These are phyloP conservation scores for Pezizomycotina sp. DNA, from an alignment of 2,329 filamentous ascomycete species.

Conservation along the genomic window DNA sequence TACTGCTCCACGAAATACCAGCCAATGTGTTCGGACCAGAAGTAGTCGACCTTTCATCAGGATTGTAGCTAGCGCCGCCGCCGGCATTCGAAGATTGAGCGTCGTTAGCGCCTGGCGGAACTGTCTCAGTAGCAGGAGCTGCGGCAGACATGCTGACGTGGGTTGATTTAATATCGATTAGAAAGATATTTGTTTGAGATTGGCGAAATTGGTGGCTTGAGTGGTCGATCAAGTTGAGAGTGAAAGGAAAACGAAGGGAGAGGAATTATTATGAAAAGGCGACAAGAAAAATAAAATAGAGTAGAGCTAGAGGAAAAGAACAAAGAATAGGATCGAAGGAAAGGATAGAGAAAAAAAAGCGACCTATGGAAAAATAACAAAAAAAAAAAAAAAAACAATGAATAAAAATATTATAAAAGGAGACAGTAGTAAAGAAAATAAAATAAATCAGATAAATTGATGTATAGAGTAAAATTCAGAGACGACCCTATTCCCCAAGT, in stretches of 20 bases:
- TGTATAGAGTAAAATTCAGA: too few relatives aligned
- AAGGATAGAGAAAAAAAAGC: constrained; percentile 14
- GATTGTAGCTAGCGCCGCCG: constrained; percentile 14
- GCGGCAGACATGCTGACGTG: too few relatives aligned
- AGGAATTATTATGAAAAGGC: constrained; percentile 18
- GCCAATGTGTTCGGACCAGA: constrained; percentile 82
- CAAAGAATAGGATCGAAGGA: constrained; percentile 14
- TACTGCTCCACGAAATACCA: constrained; percentile 99
- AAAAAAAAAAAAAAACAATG: constrained; percentile 2
- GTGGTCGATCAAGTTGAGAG: background rate
- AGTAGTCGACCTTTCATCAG: constrained; percentile 31
- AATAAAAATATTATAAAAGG: background rate
- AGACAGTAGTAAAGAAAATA: background rate
- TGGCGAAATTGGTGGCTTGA: too few relatives aligned
- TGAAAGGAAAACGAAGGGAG: constrained; percentile 15
- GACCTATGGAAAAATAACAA: constrained; percentile 6
- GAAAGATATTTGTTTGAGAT: too few relatives aligned
- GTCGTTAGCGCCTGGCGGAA: constrained; percentile 21
- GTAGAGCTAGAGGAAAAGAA: constrained; percentile 18
- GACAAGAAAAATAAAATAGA: constrained; percentile 20
- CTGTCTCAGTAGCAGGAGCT: constrained; percentile 20
- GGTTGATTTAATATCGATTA: too few relatives aligned
- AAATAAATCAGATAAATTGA: constrained; percentile 2
- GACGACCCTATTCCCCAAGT: too few relatives aligned
- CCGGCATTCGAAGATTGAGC: constrained; percentile 30